phyloP scores from a whole-genome alignment of 345 rosid species.

The Boechera divaricarpa region DNA sequence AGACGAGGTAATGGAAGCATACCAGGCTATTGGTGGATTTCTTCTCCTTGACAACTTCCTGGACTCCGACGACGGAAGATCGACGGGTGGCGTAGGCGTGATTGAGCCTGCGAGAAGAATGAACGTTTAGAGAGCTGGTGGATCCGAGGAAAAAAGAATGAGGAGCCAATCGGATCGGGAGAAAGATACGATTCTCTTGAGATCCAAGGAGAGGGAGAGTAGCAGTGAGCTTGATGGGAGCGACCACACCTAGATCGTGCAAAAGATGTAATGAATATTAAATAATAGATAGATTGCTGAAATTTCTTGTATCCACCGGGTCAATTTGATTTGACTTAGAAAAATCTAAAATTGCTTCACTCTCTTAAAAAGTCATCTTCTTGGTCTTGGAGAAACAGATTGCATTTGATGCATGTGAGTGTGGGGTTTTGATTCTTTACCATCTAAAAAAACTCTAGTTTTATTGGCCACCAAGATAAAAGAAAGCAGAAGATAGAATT shows the following conservation, averaged over 20 bases:
- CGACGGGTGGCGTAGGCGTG: constrained; percentile 45
- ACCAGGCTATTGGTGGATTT: constrained; percentile 46
- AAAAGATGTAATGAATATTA: no score
- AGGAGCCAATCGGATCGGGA: constrained; percentile 46
- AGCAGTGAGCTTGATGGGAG: constrained; percentile 50
- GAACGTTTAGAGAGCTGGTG: constrained; percentile 46
- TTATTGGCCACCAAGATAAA: constrained; percentile 37
- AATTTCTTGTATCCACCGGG: no score
- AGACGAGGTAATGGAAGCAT: not conserved
- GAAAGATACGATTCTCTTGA: constrained; percentile 45
- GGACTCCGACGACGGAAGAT: constrained; percentile 54
- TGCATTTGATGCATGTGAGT: constrained; percentile 43
- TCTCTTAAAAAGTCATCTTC: no score
- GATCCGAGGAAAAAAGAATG: constrained; percentile 56
- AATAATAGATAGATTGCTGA: no score
- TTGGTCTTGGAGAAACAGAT: constrained; percentile 26
- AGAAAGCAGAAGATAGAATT: not conserved
- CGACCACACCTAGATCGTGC: constrained; percentile 7
- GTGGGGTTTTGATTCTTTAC: constrained; percentile 40
- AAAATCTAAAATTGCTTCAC: no score
- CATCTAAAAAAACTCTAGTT: not conserved
- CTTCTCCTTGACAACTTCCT: constrained; percentile 66
- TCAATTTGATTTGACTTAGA: no score
- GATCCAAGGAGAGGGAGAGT: constrained; percentile 56
- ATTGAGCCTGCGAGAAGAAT: constrained; percentile 24